phyloP scores from a whole-genome alignment of 2,329 filamentous ascomycete genomes.

The Madurella fahalii region DNA sequence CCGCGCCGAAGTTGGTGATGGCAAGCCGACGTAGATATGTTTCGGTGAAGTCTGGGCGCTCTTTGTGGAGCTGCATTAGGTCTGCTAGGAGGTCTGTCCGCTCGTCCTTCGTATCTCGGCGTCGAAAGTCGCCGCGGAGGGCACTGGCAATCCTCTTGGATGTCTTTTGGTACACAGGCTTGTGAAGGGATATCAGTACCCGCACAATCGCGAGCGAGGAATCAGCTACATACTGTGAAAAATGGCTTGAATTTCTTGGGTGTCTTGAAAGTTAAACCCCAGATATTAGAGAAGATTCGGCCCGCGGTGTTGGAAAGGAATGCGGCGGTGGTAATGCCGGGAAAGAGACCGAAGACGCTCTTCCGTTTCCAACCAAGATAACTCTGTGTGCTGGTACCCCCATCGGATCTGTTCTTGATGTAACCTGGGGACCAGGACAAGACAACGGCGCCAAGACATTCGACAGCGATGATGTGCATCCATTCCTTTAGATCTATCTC shows the following conservation, averaged over 20 bases:
- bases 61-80: constrained; percentile 43
- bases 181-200: not conserved
- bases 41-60: constrained; percentile 44
- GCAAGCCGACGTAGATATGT: constrained; percentile 49
- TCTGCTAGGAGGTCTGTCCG: constrained; percentile 43
- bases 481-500: constrained; percentile 49
- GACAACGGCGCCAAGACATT: constrained; percentile 47
- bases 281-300: constrained; percentile 39
- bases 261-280: constrained; percentile 44
- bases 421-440: constrained; percentile 51
- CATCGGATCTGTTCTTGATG: constrained; percentile 41
- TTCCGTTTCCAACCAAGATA: constrained; percentile 51
- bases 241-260: constrained; percentile 44
- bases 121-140: not conserved
- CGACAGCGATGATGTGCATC: constrained; percentile 54
- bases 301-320: constrained; percentile 36
- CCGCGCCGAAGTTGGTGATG: constrained; percentile 53
- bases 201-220: not conserved
- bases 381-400: constrained; percentile 44
- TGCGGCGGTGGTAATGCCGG: constrained; percentile 37
- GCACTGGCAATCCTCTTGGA: constrained; percentile 24
- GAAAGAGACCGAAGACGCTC: constrained; percentile 50
- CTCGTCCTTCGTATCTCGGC: constrained; percentile 18
- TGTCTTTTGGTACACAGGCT: constrained; percentile 30
- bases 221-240: constrained; percentile 41